Base-by-base conservation (phyloP, 169 alveolate species). In the Plasmodium cynomolgi region DNA sequence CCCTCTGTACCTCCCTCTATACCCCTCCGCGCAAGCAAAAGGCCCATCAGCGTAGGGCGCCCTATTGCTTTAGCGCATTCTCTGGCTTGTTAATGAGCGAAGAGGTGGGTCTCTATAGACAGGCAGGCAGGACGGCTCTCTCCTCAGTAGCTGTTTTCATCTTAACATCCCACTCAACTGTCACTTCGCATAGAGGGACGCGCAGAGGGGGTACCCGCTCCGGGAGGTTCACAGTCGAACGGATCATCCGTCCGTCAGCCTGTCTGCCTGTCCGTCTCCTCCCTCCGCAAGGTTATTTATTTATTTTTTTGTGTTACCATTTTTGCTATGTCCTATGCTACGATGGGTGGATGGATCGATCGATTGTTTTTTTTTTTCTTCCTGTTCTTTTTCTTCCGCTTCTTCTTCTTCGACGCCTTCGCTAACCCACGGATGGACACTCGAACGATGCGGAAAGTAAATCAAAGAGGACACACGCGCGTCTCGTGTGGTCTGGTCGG, bases 231-330 rank as follows among this genome's bases (percentile, higher is more conserved):
- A 47, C 58, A 9, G n/a, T 47, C 58, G 58, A 47, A 47, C 3
- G 58, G 58, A 47, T 47, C n/a, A 47, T 47, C 5, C 56, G 56
- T 13, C n/a, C 3, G 58, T 47, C 58, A 6, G 37, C 37, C 50
- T n/a, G 44, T 37, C 44, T 37, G 44, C 5, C 44, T 11, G n/a
- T 9, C 1, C n/a, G 58, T 47, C 58, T 47, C 6, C 4, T 47
- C 58, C 58, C 58, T 11, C 58, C 58, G 58, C 58, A 47, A 9
- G 17, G 58, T 47, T 47, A 47, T 47, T 47, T 13, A 11, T 37
- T 37, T 37, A 37, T 80, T 80, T 47, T 13, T 47, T 81, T 81
- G 83, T 29, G 13, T 62, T 62, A 62, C 75, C 75, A 62, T 62
- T 62, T 62, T 62, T n/a, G 75, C 15, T 9, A 47, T 47, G 58